Base-by-base conservation (phyloP, 2,329 filamentous ascomycete genomes). In the Pseudocercospora ulei region DNA sequence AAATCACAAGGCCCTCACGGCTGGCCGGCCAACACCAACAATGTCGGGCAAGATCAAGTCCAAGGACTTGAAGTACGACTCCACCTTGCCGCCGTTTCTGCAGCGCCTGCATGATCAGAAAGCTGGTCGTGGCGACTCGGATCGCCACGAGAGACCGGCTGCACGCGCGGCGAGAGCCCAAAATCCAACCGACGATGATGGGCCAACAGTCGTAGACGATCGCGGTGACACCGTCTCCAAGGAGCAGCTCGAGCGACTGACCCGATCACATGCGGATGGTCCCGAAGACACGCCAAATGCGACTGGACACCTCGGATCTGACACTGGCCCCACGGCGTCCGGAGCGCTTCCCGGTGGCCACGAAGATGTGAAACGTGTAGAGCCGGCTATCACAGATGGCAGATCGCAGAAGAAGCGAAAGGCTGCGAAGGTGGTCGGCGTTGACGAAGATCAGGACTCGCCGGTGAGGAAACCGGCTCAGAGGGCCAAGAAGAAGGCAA, bases 121-220 rank as follows among this genome's bases (percentile, higher is more conserved):
- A 66, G 62, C 70, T 69, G 62, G 61, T 17, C 44, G 47, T 22
- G 74, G 61, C 34, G 60, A 66, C 18, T 35, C 61, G 35, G 63
- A 62, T 42, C 62, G 64, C 30, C 66, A 67, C 55, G 67, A 67
- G 45, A 58, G 59, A 3, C 61, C 59, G 6, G 52, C 66, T 13
- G 61, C 65, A 7, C 61, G 67, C 35, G 66, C 66, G 30, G 67
- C 62, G 51, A 72, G 53, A 53, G 59, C 47, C 9, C 73, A 66
- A 43, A 76, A 79, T 50, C 78, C 78, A 25, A 76, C 85, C 44
- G 80, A 80, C 7, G 82, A 88, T 50, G 82, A 88, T 58, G 78
- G 70, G 34, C 83, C 83, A 0, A 69, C 84, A 0, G 75, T 90
- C 3, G 74, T 88, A 49, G 82, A 85, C 56, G 68, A 72, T 3